phyloP scores from a whole-genome alignment of 1,139 yeast genomes.

The Lodderomyces orthopsilosis region DNA sequence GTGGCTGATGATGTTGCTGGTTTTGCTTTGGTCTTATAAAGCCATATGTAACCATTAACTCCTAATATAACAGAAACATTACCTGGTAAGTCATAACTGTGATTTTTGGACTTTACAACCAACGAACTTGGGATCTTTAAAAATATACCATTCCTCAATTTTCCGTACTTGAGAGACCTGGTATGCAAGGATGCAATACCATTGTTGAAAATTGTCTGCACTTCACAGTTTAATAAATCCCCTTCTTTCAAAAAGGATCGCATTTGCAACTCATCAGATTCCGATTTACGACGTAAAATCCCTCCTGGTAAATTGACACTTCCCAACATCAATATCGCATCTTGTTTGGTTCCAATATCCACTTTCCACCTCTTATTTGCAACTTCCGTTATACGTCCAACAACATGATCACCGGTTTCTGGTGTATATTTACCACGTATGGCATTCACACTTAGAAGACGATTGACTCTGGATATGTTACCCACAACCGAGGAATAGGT shows the following conservation, averaged over 20 bases:
- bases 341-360: constrained; percentile 90
- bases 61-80: constrained; percentile 88
- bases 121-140: constrained; percentile 78
- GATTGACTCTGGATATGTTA: constrained; percentile 78
- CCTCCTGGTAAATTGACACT: constrained; percentile 98
- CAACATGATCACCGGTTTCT: constrained; percentile 94
- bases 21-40: constrained; percentile 59
- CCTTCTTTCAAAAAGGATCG: constrained; percentile 92
- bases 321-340: constrained; percentile 89
- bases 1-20: constrained; percentile 14
- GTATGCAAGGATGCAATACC: constrained; percentile 96
- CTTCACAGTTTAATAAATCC: constrained; percentile 94
- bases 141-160: constrained; percentile 86
- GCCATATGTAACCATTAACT: constrained; percentile 93
- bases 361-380: constrained; percentile 96
- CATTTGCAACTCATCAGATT: constrained; percentile 96
- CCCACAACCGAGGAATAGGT: constrained; percentile 96
- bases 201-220: constrained; percentile 82
- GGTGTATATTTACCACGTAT: constrained; percentile 85
- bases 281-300: constrained; percentile 86
- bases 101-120: constrained; percentile 81
- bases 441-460: constrained; percentile 81
- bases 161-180: constrained; percentile 91
- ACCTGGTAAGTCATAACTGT: constrained; percentile 84
- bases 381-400: constrained; percentile 93